Evolutionary conservation across 1,284 basidiomycete genomes (phyloP).

Genomic region (Stereum hirsutum): DNA sequence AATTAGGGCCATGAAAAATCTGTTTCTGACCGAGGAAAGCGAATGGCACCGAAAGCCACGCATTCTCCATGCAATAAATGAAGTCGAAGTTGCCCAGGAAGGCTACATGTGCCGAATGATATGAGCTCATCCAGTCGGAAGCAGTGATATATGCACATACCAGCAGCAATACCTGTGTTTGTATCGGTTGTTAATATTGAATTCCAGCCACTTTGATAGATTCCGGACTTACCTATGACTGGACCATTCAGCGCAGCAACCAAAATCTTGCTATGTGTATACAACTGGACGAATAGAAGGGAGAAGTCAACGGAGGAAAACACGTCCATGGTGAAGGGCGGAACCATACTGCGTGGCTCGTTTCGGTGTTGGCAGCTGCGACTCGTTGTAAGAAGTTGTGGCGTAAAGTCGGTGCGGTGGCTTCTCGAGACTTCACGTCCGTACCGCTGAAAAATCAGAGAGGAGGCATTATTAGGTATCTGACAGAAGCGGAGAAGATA

Average conservation of each 20-base stretch:
- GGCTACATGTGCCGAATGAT: too few relatives aligned
- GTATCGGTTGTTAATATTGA: neutral
- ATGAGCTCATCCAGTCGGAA: too few relatives aligned
- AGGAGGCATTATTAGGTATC: too few relatives aligned
- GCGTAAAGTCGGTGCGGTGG: neutral
- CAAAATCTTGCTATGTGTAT: neutral
- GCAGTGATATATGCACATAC: too few relatives aligned
- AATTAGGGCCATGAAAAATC: neutral
- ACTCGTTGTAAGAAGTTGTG: neutral
- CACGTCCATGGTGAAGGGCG: neutral
- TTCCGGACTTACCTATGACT: neutral
- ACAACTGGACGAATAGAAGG: neutral
- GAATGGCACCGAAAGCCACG: slow-evolving; percentile 1
- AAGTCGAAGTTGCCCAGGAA: slow-evolving; percentile 2
- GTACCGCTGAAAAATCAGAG: neutral
- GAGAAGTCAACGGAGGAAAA: neutral
- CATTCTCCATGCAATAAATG: neutral
- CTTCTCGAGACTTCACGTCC: neutral
- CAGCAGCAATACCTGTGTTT: neutral
- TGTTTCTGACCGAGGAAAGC: neutral
- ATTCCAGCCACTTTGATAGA: neutral
- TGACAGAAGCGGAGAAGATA: too few relatives aligned
- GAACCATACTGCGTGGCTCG: neutral
- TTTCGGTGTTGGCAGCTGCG: neutral
- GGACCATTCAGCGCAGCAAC: slow-evolving; percentile 1